Evolutionary conservation across 306 rosid species (phyloP), one percentile per base, ranked within the genome.

Genomic region (Sindora glabra): DNA sequence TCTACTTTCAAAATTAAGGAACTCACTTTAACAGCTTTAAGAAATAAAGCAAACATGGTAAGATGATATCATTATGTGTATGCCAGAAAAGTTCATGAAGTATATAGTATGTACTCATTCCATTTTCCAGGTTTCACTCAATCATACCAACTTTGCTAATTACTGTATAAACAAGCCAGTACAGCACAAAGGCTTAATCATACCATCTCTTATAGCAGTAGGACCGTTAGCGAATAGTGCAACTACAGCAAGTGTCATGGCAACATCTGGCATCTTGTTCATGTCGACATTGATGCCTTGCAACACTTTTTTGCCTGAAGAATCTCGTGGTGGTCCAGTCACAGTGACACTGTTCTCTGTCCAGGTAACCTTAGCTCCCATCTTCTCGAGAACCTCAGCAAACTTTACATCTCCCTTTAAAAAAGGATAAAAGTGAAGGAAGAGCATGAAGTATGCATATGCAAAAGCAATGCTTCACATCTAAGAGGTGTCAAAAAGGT

Each of bases 211-310:
- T 14, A 94, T 89, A 38, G 84, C 51, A 58, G 97, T 86, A 47
- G 94, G 83, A 21, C 99, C 97, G 57, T 94, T 67, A 1, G 97
- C 97, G 58, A 86, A 94, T 22, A 94, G 83, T 26, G 99, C 99
- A 55, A 86, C 97, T 7, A 94, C 97, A 30, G 99, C 99, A 40
- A 94, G 99, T 12, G 99, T 94, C 99, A 94, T 94, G 52, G 97
- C 99, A 86, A 94, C 99, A 84, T 94, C 99, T 5, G 99, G 99
- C 99, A 94, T 94, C 86, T 94, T 94, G 86, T 94, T 94, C 99
- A 94, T 94, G 67, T 94, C 84, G 68, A 89, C 97, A 79, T 94
- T 97, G 65, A 89, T 22, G 39, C 84, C 91, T 61, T 67, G 80
- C 79, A 94, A 79, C 70, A 80, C 85, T 60, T 84, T 82, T 59